These are phyloP conservation scores for Phaffia rhodozyma DNA, from an alignment of 1,284 basidiomycete genomes.

Conservation along the genomic window DNA sequence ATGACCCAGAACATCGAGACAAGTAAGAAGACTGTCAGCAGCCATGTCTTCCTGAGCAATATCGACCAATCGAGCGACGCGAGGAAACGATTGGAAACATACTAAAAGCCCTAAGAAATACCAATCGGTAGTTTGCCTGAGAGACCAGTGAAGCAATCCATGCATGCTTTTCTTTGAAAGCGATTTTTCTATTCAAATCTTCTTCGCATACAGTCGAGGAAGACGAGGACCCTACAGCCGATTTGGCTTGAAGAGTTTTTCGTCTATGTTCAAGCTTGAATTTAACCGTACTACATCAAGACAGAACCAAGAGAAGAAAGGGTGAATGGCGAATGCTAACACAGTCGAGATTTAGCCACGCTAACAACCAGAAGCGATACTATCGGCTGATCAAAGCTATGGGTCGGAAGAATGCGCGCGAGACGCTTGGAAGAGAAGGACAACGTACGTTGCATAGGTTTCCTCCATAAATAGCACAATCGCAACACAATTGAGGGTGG, in stretches of 20 bases:
- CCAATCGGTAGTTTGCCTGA: constrained; percentile 11
- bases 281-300: background rate
- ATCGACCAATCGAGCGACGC: constrained; percentile 22
- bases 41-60: constrained; percentile 27
- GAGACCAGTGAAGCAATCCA: constrained; percentile 13
- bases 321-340: background rate
- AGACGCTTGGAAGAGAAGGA: background rate
- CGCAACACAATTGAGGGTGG: constrained; percentile 27
- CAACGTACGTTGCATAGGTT: constrained; percentile 33
- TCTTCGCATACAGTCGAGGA: no score
- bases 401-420: no score
- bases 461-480: constrained; percentile 29
- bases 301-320: background rate
- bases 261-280: constrained; percentile 13
- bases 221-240: no score
- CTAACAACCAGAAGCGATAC: no score
- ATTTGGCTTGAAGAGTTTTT: no score
- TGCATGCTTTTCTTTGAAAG: constrained; percentile 22
- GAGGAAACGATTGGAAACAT: constrained; percentile 18
- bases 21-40: background rate
- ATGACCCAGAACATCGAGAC: constrained; percentile 24
- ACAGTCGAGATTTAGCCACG: background rate
- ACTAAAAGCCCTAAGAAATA: constrained; percentile 6
- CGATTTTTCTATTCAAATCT: constrained; percentile 28
- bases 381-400: no score